phyloP scores from a whole-genome alignment of 2,329 filamentous ascomycete genomes.

The Chrysoporthe deuterocubensis region DNA sequence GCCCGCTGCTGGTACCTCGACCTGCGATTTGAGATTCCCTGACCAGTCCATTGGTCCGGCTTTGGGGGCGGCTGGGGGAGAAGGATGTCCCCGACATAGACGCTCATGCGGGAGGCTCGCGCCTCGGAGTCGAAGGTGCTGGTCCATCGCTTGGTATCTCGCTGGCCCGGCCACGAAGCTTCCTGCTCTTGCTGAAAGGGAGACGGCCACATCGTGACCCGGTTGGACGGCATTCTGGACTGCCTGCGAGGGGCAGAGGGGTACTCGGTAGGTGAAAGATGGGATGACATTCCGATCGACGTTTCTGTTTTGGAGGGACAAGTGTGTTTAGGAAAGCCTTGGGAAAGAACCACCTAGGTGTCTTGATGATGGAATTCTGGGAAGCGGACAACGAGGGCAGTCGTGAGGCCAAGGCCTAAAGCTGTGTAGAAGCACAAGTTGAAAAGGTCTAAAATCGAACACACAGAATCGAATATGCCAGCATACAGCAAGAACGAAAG shows the following conservation, averaged over 20 bases:
- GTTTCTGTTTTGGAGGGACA: not conserved
- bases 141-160: conserved; percentile 29
- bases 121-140: conserved; percentile 31
- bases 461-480: conserved; percentile 15
- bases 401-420: not conserved
- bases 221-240: conserved; percentile 19
- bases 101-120: conserved; percentile 31
- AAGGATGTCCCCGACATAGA: conserved; percentile 30
- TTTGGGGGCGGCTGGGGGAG: conserved; percentile 25
- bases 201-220: conserved; percentile 31
- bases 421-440: not conserved
- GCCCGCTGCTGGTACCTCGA: conserved; percentile 22
- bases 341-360: not conserved
- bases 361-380: not conserved
- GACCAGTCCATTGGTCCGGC: conserved; percentile 28
- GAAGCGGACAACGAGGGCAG: not conserved
- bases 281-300: conserved; percentile 26
- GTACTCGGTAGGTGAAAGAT: conserved; percentile 12
- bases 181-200: conserved; percentile 26
- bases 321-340: not conserved
- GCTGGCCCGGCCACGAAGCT: conserved; percentile 24
- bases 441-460: conserved; percentile 3
- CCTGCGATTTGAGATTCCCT: conserved; percentile 8
- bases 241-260: conserved; percentile 12
- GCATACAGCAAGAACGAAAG: conserved; percentile 11